Evolutionary conservation across 2,329 filamentous ascomycete species (phyloP).

Genomic region (Verticillium nonalfalfae): DNA sequence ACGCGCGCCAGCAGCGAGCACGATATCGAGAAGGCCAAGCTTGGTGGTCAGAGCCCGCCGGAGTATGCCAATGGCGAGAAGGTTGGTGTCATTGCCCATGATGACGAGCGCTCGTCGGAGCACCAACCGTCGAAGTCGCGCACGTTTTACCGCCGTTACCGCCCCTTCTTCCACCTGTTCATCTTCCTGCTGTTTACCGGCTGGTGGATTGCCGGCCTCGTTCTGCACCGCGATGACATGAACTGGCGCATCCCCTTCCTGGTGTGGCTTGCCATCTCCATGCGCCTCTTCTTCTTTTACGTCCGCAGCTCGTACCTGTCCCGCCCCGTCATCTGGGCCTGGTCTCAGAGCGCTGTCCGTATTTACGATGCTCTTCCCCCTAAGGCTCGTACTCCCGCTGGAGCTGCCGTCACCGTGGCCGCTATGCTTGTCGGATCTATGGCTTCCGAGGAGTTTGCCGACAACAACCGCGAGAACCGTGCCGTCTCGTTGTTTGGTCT

Average conservation of each 20-base stretch:
- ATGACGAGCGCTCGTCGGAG: constrained; percentile 14
- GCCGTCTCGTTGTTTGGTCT: constrained; percentile 78
- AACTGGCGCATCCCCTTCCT: constrained; percentile 85
- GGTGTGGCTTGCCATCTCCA: constrained; percentile 66
- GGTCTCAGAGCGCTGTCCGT: constrained; percentile 57
- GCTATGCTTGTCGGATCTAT: constrained; percentile 77
- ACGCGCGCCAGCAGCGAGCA: constrained; percentile 28
- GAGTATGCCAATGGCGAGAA: constrained; percentile 35
- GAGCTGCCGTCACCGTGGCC: constrained; percentile 56
- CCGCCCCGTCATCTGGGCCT: constrained; percentile 59
- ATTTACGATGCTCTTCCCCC: constrained; percentile 59
- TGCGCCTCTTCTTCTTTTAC: constrained; percentile 70
- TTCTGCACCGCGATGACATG: constrained; percentile 64
- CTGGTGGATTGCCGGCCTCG: constrained; percentile 73
- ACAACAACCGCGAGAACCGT: constrained; percentile 76
- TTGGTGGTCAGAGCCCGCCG: constrained; percentile 17
- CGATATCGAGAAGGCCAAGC: constrained; percentile 16
- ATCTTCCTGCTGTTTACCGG: constrained; percentile 38
- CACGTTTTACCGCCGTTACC: constrained; percentile 36
- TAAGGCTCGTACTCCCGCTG: constrained; percentile 56
- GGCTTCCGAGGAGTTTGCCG: constrained; percentile 59
- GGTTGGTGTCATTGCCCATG: constrained; percentile 22
- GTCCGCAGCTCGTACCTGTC: constrained; percentile 62
- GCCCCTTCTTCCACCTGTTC: constrained; percentile 38
- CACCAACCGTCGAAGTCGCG: constrained; percentile 17